These are phyloP conservation scores for Suhomyces sp. DNA, from an alignment of 805 yeast genomes.

Conservation along the genomic window DNA sequence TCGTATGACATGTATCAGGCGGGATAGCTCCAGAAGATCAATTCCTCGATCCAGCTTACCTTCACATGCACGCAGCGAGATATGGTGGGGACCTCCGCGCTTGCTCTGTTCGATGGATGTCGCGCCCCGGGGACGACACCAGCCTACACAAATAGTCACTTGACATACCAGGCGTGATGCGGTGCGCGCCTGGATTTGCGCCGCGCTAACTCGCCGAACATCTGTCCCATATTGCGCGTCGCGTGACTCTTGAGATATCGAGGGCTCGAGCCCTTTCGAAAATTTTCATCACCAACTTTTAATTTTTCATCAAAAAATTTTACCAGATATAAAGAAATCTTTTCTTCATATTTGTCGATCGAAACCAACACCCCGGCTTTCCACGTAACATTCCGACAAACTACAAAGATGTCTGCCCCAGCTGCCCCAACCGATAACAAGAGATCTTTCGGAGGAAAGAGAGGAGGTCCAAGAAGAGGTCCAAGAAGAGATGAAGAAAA, in stretches of 20 bases:
- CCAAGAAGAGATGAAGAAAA: slow-evolving; percentile 90
- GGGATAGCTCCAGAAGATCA: background rate
- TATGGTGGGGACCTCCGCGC: background rate
- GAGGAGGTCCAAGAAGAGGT: slow-evolving; percentile 53
- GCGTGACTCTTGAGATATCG: background rate
- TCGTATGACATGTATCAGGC: background rate
- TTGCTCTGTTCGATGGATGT: background rate
- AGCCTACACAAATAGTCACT: background rate
- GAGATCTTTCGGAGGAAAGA: slow-evolving; percentile 57
- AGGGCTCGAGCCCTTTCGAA: slow-evolving; percentile 13
- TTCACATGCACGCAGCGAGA: background rate
- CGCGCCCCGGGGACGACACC: background rate
- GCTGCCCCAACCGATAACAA: slow-evolving; percentile 15
- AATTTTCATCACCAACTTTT: slow-evolving; percentile 3
- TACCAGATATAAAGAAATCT: background rate
- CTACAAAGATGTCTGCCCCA: slow-evolving; percentile 39
- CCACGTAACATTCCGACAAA: slow-evolving; percentile 68
- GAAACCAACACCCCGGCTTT: slow-evolving; percentile 71
- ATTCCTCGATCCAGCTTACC: background rate
- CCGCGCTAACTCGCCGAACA: background rate
- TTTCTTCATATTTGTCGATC: slow-evolving; percentile 43
- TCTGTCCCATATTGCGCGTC: background rate
- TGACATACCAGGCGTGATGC: background rate
- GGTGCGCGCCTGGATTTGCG: background rate
- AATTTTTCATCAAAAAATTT: slow-evolving; percentile 5